Evolutionary conservation across 257 asterid species (phyloP), one percentile per base, ranked within the genome.

Genomic region (Coffea canephora): DNA sequence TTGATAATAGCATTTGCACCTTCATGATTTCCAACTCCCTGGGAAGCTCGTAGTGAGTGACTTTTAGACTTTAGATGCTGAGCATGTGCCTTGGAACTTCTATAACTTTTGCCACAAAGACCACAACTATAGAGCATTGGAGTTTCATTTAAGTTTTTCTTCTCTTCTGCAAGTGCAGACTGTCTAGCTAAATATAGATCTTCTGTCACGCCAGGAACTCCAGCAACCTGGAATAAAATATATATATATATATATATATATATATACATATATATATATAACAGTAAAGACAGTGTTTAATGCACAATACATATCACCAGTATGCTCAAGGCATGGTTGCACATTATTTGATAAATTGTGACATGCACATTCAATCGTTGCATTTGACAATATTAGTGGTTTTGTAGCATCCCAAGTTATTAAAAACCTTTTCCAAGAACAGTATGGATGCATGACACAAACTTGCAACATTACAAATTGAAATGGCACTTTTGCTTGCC

Each of bases 191-290:
- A 59, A 81, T 94, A 96, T 34, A 94, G 91, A 70, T 90, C 57
- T 83, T 96, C 99, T 13, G 98, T 94, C 81, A 96, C 97, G 69
- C 98, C 98, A 39, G 98, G 99, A 66, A 96, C 97, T 39, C 99
- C 98, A 18, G 98, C 98, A 79, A 96, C 95, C 99, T 96, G 84
- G 62, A 84, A 74, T 36, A 25, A 18, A 59, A 68, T 75, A 45
- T 12, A 71, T 31, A 31, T 31, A 31, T 31, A 31, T 31, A 31
- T 31, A 31, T 1, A 31, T 31, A 31, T 31, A 31, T 31, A 31
- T 31, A 31, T 31, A 31, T 31, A 31, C 1, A 31, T 0, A 31
- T 31, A 31, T 31, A 31, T 31, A 31, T 31, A 31, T 31, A 31
- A 31, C 34, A 31, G 34, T 31, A 31, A 31, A 31, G 34, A 31